Evolutionary conservation across 1,284 basidiomycete species (phyloP).

Genomic region (Pseudozyma sp.): DNA sequence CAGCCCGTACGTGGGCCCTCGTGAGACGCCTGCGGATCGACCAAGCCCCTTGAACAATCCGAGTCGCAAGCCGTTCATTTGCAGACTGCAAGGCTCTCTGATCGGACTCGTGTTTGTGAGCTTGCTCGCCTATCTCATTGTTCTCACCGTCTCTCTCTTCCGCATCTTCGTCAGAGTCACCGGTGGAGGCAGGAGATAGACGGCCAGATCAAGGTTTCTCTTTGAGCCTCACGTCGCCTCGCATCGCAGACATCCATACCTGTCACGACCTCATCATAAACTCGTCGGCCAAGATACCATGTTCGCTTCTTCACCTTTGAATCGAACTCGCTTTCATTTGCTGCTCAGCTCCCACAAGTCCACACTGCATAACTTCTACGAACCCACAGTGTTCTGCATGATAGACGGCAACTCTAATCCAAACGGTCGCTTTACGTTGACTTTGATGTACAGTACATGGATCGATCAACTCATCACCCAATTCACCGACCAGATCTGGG

Average conservation of each 20-base stretch:
- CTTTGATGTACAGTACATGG: no score
- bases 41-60: slow-evolving; percentile 55
- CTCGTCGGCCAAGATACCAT: not conserved
- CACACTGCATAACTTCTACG: no score
- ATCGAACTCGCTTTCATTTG: not conserved
- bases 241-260: not conserved
- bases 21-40: slow-evolving; percentile 69
- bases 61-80: slow-evolving; percentile 72
- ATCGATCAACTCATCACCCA: no score
- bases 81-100: slow-evolving; percentile 71
- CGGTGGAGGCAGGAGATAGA: slow-evolving; percentile 27
- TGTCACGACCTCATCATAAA: not conserved
- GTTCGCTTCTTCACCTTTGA: not conserved
- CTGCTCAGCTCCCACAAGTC: no score
- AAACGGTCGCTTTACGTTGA: no score
- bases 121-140: slow-evolving; percentile 64
- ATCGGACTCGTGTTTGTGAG: slow-evolving; percentile 72
- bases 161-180: slow-evolving; percentile 59
- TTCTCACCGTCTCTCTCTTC: slow-evolving; percentile 62
- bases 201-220: not conserved
- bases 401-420: no score
- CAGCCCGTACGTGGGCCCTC: slow-evolving; percentile 72
- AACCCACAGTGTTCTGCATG: no score
- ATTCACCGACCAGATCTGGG: no score
- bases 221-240: not conserved